Evolutionary conservation across 1,139 yeast species (phyloP), one percentile per base, ranked within the genome.

Genomic region (Kodamaea anthophila): DNA sequence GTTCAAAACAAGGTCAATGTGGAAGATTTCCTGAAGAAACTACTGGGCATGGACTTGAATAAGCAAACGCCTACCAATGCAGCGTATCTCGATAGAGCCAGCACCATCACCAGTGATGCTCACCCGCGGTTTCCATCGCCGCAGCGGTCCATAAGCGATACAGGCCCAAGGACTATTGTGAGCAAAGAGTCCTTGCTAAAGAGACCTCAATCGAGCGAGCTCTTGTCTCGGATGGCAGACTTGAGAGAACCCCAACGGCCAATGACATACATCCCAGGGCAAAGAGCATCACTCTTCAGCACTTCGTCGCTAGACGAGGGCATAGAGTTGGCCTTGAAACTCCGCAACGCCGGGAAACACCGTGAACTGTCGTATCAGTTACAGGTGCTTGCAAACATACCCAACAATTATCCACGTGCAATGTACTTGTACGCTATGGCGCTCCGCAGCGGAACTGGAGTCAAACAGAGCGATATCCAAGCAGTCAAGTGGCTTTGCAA

Each of bases 341-440:
- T 76, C 24, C 64, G 84, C 34, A 66, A 68, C 24, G 53, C 65
- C 28, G 86, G 85, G 0, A 71, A 77, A 35, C 70, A 75, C 29
- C 65, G 79, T 22, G 91, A 80, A 42, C 79, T 86, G 5, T 72
- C 87, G 3, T 75, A 77, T 42, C 85, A 78, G 43, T 57, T 83
- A 37, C 79, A 75, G 40, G 61, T 72, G 21, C 77, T 81, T 2
- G 79, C 85, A 2, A 66, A 63, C 38, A 55, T 58, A 21, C 86
- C 87, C 2, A 68, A 71, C 40, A 65, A 65, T 40, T 74, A 78
- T 25, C 60, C 66, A 1, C 49, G 50, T 31, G 94, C 91, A 1
- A 81, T 77, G 81, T 66, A 77, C 28, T 51, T 80, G 21, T 83
- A 82, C 48, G 85, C 88, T 0, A 54, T 80, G 41, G 81, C 91